A percentile compares a stretch with the other conserved stretches of the same genome.
Evolutionary conservation across 805 yeast genomes (phyloP).

Genomic region (Barnettozyma californica): DNA sequence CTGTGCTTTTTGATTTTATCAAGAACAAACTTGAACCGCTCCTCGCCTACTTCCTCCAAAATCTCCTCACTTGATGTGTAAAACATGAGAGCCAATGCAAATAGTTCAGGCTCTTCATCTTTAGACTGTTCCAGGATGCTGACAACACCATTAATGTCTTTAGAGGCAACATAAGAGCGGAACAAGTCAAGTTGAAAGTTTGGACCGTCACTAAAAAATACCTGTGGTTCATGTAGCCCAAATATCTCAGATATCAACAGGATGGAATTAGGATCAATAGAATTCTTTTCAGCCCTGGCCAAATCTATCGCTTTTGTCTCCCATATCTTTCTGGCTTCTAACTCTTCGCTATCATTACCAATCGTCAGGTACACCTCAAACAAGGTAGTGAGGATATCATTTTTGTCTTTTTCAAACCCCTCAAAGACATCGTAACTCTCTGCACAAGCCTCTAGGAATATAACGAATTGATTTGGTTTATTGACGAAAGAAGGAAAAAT

Average conservation of each 20-base stretch:
- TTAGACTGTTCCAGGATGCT: slow-evolving; percentile 57
- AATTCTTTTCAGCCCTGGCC: slow-evolving; percentile 39
- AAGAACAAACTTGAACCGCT: slow-evolving; percentile 43
- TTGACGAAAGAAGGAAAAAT: slow-evolving; percentile 84
- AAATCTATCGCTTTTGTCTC: slow-evolving; percentile 54
- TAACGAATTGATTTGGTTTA: slow-evolving; percentile 83
- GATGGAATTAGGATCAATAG: slow-evolving; percentile 52
- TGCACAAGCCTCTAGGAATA: slow-evolving; percentile 86
- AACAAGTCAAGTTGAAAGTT: slow-evolving; percentile 50
- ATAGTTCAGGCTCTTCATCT: slow-evolving; percentile 56
- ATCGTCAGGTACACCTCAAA: slow-evolving; percentile 75
- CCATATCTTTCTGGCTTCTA: slow-evolving; percentile 49
- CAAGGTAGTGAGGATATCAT: slow-evolving; percentile 69
- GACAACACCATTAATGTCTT: slow-evolving; percentile 52
- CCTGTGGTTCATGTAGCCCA: slow-evolving; percentile 46
- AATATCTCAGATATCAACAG: slow-evolving; percentile 38
- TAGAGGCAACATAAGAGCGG: slow-evolving; percentile 54
- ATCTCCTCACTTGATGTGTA: slow-evolving; percentile 52
- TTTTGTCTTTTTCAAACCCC: slow-evolving; percentile 60
- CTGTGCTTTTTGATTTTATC: slow-evolving; percentile 45
- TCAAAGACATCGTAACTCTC: slow-evolving; percentile 73
- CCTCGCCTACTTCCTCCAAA: slow-evolving; percentile 46
- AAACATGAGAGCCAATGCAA: slow-evolving; percentile 56
- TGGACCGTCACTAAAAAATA: slow-evolving; percentile 28
- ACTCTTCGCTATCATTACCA: slow-evolving; percentile 35